Evolutionary conservation across 257 asterid species (phyloP).

Genomic region (Misopates orontium): DNA sequence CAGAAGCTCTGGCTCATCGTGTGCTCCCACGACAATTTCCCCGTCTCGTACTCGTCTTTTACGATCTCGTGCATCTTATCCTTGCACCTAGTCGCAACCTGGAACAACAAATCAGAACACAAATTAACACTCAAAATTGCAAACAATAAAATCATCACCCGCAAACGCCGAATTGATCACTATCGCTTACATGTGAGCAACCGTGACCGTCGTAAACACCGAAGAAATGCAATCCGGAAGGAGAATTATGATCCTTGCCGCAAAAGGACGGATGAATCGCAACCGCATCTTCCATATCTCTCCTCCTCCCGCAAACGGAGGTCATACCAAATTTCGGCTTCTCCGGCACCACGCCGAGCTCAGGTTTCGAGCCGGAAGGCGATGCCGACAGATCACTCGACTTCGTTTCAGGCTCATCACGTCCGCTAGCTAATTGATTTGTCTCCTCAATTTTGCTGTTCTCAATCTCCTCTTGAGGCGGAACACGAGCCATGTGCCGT

Average conservation of each 20-base stretch:
- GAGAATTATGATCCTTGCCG: constrained; percentile 13
- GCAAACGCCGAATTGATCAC: too few species aligned
- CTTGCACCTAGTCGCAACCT: constrained; percentile 86
- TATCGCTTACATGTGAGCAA: constrained; percentile 79
- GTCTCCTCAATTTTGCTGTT: background rate
- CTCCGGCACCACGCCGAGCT: constrained; percentile 17
- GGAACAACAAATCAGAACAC: background rate
- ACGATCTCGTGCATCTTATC: constrained; percentile 94
- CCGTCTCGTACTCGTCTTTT: constrained; percentile 49
- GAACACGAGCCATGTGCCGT: constrained; percentile 18
- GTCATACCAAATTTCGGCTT: constrained; percentile 62
- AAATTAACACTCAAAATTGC: background rate
- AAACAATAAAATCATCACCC: too few species aligned
- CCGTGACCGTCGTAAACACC: constrained; percentile 99
- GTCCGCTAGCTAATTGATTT: constrained; percentile 15
- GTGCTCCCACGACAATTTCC: constrained; percentile 55
- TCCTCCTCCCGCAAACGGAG: constrained; percentile 81
- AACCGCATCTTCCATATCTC: constrained; percentile 94
- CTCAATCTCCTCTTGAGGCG: background rate
- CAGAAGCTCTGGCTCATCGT: constrained; percentile 59
- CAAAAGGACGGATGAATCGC: constrained; percentile 58
- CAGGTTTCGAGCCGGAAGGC: constrained; percentile 3
- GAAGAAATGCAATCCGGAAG: constrained; percentile 49
- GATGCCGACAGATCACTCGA: constrained; percentile 17
- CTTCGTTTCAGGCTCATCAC: constrained; percentile 8